Evolutionary conservation across 2,329 filamentous ascomycete genomes (phyloP).

Genomic region (Neopestalotiopsis sp.): DNA sequence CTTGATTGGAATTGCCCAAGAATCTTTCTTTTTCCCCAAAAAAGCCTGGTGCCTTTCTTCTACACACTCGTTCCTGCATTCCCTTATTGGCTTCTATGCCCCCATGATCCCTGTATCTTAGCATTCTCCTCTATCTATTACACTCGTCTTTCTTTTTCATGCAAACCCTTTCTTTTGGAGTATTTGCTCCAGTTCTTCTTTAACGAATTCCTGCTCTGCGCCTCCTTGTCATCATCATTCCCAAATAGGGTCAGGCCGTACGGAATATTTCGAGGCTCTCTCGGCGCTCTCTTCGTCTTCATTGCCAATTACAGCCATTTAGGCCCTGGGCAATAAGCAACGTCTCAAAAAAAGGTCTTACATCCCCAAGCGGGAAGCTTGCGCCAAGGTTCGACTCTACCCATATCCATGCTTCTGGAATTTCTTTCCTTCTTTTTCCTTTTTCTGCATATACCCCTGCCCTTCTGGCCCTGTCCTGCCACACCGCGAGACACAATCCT

Average conservation of each 20-base stretch:
- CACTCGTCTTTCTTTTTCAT: slow-evolving; percentile 16
- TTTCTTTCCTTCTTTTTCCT: slow-evolving; percentile 1
- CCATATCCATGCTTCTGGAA: slow-evolving; percentile 24
- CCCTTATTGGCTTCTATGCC: slow-evolving; percentile 25
- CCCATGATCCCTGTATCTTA: slow-evolving; percentile 9
- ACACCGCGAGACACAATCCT: slow-evolving; percentile 15
- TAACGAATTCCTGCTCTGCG: not conserved
- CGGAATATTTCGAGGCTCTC: not conserved
- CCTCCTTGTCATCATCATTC: not conserved
- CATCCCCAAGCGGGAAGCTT: slow-evolving; percentile 26
- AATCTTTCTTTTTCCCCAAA: slow-evolving; percentile 27
- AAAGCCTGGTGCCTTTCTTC: slow-evolving; percentile 24
- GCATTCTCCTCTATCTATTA: slow-evolving; percentile 17
- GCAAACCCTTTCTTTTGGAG: not conserved
- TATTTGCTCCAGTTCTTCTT: slow-evolving; percentile 5
- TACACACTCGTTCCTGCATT: slow-evolving; percentile 15
- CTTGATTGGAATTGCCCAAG: not conserved
- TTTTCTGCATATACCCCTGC: slow-evolving; percentile 8
- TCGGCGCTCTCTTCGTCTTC: no score
- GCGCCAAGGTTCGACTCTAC: slow-evolving; percentile 35
- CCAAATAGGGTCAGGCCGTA: not conserved
- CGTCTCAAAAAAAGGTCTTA: not conserved
- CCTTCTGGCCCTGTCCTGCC: slow-evolving; percentile 29
- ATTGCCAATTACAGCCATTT: slow-evolving; percentile 14
- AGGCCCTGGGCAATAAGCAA: not conserved